These are phyloP conservation scores for Rauvolfia tetraphylla DNA, from an alignment of 257 asterid species.

Conservation along the genomic window DNA sequence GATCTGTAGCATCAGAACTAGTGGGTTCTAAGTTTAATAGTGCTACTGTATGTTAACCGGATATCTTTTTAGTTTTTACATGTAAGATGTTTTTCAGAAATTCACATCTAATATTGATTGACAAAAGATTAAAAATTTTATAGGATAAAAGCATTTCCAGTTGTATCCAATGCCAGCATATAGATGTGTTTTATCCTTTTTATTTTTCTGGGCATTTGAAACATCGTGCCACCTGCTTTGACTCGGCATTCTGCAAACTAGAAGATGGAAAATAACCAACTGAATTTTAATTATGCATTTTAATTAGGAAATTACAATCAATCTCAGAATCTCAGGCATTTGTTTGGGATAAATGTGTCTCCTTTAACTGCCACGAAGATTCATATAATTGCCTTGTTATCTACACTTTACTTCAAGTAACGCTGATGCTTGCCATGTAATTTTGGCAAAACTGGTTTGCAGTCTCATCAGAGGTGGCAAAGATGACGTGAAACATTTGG, in stretches of 20 bases:
- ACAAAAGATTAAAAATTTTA: neutral
- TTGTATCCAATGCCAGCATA: neutral
- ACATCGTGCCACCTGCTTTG: neutral
- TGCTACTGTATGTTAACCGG: neutral
- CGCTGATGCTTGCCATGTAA: neutral
- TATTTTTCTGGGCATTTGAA: neutral
- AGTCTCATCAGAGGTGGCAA: neutral
- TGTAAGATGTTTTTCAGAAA: neutral
- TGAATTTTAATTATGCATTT: neutral
- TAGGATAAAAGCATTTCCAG: neutral
- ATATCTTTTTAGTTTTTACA: neutral
- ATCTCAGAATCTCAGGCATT: slow-evolving; percentile 1
- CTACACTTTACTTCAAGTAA: neutral
- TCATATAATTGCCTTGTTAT: neutral
- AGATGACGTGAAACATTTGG: neutral
- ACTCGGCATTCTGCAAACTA: neutral
- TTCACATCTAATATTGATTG: neutral
- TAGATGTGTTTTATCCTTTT: neutral
- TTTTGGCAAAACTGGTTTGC: neutral
- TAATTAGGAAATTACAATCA: neutral
- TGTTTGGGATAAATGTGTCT: neutral
- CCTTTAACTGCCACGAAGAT: neutral
- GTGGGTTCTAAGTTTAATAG: neutral
- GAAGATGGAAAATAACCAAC: neutral
- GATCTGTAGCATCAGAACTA: neutral